Percentiles rank a stretch among this genome's conserved stretches.
Conservation (phyloP, 2,329 filamentous ascomycete species). For the Elsinoe australis region DNA sequence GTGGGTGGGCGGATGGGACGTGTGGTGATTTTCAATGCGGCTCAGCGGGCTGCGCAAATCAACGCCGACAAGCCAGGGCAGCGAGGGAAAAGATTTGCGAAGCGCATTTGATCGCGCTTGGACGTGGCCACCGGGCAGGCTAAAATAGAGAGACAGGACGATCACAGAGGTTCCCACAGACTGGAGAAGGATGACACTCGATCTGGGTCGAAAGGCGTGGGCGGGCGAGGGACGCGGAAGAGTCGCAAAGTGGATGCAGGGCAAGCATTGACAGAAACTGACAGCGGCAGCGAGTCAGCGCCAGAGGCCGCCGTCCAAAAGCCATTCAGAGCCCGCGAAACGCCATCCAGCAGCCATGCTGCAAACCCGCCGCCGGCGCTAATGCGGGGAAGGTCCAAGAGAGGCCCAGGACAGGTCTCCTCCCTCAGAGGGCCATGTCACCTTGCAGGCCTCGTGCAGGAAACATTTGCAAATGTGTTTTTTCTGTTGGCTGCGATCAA, state of each 20-base stretch:
- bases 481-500: background rate
- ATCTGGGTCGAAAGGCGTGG: background rate
- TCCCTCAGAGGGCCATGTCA: background rate
- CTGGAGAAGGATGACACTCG: background rate
- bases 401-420: background rate
- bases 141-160: background rate
- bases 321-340: background rate
- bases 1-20: slow-evolving; percentile 4
- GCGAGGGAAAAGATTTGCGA: slow-evolving; percentile 6
- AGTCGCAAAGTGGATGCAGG: slow-evolving; percentile 14
- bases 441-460: slow-evolving; percentile 7
- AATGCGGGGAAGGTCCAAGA: background rate
- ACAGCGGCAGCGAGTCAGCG: slow-evolving; percentile 15
- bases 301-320: background rate
- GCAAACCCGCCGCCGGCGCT: background rate
- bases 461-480: background rate
- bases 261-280: slow-evolving; percentile 12
- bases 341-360: background rate
- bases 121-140: background rate
- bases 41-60: slow-evolving; percentile 13
- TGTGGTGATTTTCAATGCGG: slow-evolving; percentile 14
- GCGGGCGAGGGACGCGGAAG: background rate
- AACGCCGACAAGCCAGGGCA: background rate
- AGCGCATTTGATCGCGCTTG: background rate
- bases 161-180: background rate